Conservation (phyloP, 1,284 basidiomycete species). For the Pseudozyma flocculosa region DNA sequence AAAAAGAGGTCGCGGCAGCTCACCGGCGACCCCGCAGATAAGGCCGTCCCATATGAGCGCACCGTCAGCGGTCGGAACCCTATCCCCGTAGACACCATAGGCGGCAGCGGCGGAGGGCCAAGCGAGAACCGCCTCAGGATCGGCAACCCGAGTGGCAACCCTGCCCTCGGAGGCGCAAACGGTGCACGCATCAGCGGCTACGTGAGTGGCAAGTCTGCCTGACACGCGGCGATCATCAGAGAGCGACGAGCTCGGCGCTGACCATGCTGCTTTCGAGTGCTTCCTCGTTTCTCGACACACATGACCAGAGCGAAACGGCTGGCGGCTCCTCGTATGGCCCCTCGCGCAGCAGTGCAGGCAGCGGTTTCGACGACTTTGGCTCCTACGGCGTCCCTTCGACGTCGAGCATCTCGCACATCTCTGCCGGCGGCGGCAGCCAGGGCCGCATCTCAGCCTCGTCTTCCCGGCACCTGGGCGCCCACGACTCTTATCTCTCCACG, state of each 20-base stretch:
- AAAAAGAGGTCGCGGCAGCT: constrained; percentile 43
- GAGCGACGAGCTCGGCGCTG: too few species aligned
- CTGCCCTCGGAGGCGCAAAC: constrained; percentile 10
- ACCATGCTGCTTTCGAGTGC: too few species aligned
- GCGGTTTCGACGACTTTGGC: constrained; percentile 7
- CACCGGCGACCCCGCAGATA: constrained; percentile 36
- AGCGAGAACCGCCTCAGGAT: constrained; percentile 8
- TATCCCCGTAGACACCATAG: constrained; percentile 15
- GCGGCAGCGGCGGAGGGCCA: neutral
- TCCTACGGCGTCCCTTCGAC: constrained; percentile 11
- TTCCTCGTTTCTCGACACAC: too few species aligned
- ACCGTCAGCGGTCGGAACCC: constrained; percentile 30
- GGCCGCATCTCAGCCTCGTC: constrained; percentile 19
- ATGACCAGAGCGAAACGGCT: too few species aligned
- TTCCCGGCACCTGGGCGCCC: constrained; percentile 15
- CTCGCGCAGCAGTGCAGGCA: neutral
- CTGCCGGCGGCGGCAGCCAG: constrained; percentile 8
- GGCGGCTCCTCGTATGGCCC: neutral
- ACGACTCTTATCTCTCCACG: constrained; percentile 27
- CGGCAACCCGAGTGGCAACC: constrained; percentile 30
- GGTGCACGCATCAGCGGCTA: neutral
- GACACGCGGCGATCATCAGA: too few species aligned
- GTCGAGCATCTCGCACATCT: constrained; percentile 27
- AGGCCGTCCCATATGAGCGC: constrained; percentile 41
- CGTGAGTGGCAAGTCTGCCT: too few species aligned